Conservation (phyloP, 495 filamentous ascomycete genomes). For the Alectoria sarmentosa region DNA sequence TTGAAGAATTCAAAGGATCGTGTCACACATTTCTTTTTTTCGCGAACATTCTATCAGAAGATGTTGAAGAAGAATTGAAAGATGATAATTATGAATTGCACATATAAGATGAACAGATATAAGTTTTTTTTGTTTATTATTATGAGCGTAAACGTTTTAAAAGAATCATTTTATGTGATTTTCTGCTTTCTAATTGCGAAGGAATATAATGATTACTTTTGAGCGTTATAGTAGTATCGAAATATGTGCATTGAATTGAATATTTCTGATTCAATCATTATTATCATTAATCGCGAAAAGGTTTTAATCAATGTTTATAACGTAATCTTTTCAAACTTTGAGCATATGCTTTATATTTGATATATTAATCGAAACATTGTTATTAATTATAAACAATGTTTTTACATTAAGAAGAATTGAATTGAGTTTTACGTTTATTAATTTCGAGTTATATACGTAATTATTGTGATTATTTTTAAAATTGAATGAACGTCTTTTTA, state of each 20-base stretch:
- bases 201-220: too few species aligned
- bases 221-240: too few species aligned
- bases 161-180: background rate
- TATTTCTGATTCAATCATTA: too few species aligned
- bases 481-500: too few species aligned
- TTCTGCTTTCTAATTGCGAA: too few species aligned
- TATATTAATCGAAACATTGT: background rate
- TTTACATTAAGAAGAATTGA: background rate
- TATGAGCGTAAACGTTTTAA: too few species aligned
- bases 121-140: background rate
- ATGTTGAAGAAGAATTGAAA: background rate
- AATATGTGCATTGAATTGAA: too few species aligned
- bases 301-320: background rate
- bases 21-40: background rate
- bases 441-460: too few species aligned
- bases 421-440: too few species aligned
- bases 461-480: too few species aligned
- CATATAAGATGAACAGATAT: background rate
- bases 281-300: background rate
- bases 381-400: background rate
- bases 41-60: background rate
- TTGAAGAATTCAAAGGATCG: background rate
- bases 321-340: background rate
- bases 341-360: background rate
- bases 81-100: background rate